Conservation (phyloP, 345 rosid species). For the Boechera divaricarpa region DNA sequence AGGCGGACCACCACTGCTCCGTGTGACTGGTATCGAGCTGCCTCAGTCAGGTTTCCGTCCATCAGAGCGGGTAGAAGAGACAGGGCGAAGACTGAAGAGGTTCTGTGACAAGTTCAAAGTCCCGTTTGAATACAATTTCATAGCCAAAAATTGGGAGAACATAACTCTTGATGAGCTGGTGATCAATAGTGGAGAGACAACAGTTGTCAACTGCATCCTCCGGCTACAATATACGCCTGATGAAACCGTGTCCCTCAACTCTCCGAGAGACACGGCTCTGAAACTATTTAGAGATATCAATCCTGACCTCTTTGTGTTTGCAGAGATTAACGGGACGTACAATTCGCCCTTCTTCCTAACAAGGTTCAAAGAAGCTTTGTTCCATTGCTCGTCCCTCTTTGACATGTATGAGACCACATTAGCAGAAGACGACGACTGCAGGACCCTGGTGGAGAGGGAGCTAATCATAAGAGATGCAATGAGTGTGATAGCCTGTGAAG, state of each 20-base stretch:
- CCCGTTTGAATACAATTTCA: slow-evolving; percentile 60
- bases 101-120: slow-evolving; percentile 65
- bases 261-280: slow-evolving; percentile 70
- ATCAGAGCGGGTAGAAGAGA: slow-evolving; percentile 70
- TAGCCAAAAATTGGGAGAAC: slow-evolving; percentile 82
- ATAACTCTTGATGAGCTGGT: slow-evolving; percentile 66
- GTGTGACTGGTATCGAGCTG: slow-evolving; percentile 76
- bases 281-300: slow-evolving; percentile 59
- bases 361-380: slow-evolving; percentile 72
- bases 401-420: slow-evolving; percentile 66
- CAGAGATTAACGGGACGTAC: slow-evolving; percentile 62
- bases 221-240: slow-evolving; percentile 68
- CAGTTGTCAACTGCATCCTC: slow-evolving; percentile 62
- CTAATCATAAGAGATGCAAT: slow-evolving; percentile 57
- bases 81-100: slow-evolving; percentile 60
- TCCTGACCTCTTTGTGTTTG: slow-evolving; percentile 70
- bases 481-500: slow-evolving; percentile 80
- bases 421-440: slow-evolving; percentile 56
- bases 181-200: slow-evolving; percentile 59
- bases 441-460: slow-evolving; percentile 68
- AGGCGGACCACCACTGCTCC: slow-evolving; percentile 64
- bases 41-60: slow-evolving; percentile 91
- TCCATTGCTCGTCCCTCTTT: slow-evolving; percentile 66
- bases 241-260: slow-evolving; percentile 57
- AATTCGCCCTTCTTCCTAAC: slow-evolving; percentile 75